Evolutionary conservation across 352 stramenopile genomes (phyloP), one percentile per base, ranked within the genome.

Genomic region (Globisporangium cylindrosporum): DNA sequence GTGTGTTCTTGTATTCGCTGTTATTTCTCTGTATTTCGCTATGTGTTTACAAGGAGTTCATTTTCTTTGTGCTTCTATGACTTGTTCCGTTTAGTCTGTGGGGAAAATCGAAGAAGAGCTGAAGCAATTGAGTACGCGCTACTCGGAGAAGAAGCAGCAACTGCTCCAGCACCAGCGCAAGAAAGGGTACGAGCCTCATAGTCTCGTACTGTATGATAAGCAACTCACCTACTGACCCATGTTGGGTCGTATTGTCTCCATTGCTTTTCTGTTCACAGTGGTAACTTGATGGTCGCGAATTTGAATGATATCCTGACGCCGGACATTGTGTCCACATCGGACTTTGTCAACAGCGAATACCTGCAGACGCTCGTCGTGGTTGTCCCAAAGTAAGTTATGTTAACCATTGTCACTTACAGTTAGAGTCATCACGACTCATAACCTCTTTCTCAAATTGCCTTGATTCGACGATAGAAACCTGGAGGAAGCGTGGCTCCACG

Each of bases 31-130:
- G 15, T 58, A n/a, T 38, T 29, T 56, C 20, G 9, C 9, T 9
- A 7, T 15, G 48, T 55, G 6, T 25, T 24, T 55, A 20, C n/a
- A 1, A 55, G 0, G 22, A 69, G 15, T 58, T 1, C 53, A 22
- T 63, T 70, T 70, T 24, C n/a, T 62, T 18, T 51, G n/a, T 32
- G 18, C 64, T 20, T 66, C 12, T 61, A 20, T 55, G 34, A n/a
- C 56, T 34, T 59, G 41, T 25, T 29, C 62, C 3, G 43, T 65
- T 20, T 46, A 95, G 88, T 94, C 88, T 34, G 83, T 94, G 27
- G 88, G 90, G 4, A 98, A 98, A 64, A 98, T 99, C 67, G 97
- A 99, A 76, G 97, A 99, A 34, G 97, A 99, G 68, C 78, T 99
- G 24, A 98, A 99, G 76, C 94, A 98, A 68, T 69, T 99, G 25